phyloP scores from a whole-genome alignment of 2,329 filamentous ascomycete genomes.

The Fusarium musae region DNA sequence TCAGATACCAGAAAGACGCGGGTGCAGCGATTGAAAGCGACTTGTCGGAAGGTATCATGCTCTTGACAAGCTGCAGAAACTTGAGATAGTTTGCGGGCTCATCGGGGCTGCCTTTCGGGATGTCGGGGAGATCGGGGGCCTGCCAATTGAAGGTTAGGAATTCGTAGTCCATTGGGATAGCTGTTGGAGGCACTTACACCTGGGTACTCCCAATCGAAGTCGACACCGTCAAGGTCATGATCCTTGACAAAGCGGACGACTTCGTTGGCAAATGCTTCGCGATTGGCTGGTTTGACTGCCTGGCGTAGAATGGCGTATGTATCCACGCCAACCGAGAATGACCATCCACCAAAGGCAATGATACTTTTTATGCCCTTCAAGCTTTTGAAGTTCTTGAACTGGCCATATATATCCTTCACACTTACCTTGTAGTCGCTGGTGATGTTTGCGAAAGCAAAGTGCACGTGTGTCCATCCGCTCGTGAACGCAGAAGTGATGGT shows the following conservation, averaged over 20 bases:
- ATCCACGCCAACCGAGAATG: neutral
- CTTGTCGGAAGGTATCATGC: too few species aligned
- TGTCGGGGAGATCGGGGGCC: too few species aligned
- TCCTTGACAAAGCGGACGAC: slow-evolving; percentile 52
- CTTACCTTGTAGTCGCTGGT: neutral
- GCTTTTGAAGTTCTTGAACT: neutral
- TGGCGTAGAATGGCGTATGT: neutral
- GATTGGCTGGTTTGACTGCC: neutral
- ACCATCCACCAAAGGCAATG: neutral
- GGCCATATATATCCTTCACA: neutral
- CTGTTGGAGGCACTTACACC: neutral
- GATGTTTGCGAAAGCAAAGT: neutral
- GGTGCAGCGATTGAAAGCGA: too few species aligned
- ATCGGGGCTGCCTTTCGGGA: too few species aligned
- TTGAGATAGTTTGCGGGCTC: too few species aligned
- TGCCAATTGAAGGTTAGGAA: too few species aligned
- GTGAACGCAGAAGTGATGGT: neutral
- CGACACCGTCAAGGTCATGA: slow-evolving; percentile 52
- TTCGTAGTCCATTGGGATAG: too few species aligned
- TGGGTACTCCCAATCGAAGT: slow-evolving; percentile 58
- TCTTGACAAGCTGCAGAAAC: too few species aligned
- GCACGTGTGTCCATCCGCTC: neutral
- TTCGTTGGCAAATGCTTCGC: slow-evolving; percentile 45
- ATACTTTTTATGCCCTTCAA: neutral
- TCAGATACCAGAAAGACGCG: too few species aligned